Base-by-base conservation (phyloP, 108 stramenopile genomes). In the Cyclotella atomus region DNA sequence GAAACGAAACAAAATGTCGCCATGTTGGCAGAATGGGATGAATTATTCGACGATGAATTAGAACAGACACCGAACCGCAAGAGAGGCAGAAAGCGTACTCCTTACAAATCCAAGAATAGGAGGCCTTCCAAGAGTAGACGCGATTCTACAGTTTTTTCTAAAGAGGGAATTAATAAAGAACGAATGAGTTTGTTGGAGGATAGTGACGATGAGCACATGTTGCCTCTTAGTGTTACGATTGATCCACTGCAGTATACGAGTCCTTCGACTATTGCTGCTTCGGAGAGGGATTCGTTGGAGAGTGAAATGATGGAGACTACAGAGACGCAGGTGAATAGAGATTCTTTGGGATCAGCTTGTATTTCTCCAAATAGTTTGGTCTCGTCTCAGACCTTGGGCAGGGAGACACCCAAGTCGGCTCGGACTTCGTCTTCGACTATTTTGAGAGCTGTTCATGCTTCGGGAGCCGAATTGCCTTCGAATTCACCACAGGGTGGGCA, bases 351-450 rank as follows among this genome's bases (percentile, higher is more conserved):
- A 10, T 74, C 73, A 47, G 73, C 73, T 1, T 81, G 64, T 33
- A 41, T 81, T 3, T 81, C 80, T 3, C 80, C 80, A 0, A 70
- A 59, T 30, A 81, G 80, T 60, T 35, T 19, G 29, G 33, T 38
- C 0, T 41, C 25, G 1, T 65, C 47, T 41, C 30, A 24, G 10
- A 29, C 7, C 3, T 28, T 62, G 47, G 52, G 67, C 24, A 74
- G 55, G 34, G 80, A 70, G 56, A 81, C 80, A 17, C 80, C 80
- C 7, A 81, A 81, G 14, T 75, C 73, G 52, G 80, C 80, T n/a
- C 49, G 80, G 9, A 81, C 68, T 29, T 70, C 73, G 19, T 75
- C 73, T 15, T 81, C 80, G 25, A 81, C 68, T 19, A 75, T 81
- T 57, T 68, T 81, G 34, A 54, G 68, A 34, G 69, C 61, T 17